Evolutionary conservation across 352 stramenopile species (phyloP).

Genomic region (Globisporangium nodosum): DNA sequence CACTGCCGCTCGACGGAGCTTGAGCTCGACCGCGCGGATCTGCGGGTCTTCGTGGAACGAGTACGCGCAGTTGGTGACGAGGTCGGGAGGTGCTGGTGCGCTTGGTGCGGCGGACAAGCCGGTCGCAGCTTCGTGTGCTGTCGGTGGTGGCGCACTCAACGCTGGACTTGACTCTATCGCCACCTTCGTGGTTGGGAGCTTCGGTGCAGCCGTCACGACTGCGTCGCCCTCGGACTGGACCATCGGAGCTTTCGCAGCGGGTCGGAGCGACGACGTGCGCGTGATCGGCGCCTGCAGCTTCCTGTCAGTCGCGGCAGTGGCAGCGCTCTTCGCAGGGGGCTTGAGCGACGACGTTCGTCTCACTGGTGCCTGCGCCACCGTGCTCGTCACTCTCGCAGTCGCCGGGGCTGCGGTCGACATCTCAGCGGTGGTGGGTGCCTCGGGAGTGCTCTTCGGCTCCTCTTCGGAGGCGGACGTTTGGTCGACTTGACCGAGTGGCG

Average conservation of each 20-base stretch:
- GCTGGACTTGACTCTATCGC: background rate
- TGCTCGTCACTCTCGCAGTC: slow-evolving; percentile 1
- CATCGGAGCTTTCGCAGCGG: background rate
- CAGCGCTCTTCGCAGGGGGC: background rate
- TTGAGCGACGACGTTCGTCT: slow-evolving; percentile 14
- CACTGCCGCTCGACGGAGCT: slow-evolving; percentile 65
- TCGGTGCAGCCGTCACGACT: background rate
- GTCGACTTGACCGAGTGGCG: too few species aligned
- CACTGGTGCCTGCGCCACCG: slow-evolving; percentile 5
- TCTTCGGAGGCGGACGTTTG: too few species aligned
- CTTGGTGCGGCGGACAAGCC: background rate
- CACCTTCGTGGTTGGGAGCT: background rate
- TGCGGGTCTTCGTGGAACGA: slow-evolving; percentile 75
- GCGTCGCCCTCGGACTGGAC: background rate
- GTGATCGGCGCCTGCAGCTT: background rate
- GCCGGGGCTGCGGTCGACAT: slow-evolving; percentile 1
- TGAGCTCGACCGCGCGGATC: slow-evolving; percentile 81
- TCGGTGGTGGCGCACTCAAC: background rate
- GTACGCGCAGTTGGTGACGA: slow-evolving; percentile 67
- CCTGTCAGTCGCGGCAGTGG: background rate
- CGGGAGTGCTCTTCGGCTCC: background rate
- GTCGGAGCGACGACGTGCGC: slow-evolving; percentile 5
- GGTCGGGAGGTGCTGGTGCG: background rate
- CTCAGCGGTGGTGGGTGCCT: background rate
- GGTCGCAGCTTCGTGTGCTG: background rate